Evolutionary conservation across 140 eudicot genomes (phyloP), one percentile per base, ranked within the genome.

Genomic region (Anethum foeniculum): DNA sequence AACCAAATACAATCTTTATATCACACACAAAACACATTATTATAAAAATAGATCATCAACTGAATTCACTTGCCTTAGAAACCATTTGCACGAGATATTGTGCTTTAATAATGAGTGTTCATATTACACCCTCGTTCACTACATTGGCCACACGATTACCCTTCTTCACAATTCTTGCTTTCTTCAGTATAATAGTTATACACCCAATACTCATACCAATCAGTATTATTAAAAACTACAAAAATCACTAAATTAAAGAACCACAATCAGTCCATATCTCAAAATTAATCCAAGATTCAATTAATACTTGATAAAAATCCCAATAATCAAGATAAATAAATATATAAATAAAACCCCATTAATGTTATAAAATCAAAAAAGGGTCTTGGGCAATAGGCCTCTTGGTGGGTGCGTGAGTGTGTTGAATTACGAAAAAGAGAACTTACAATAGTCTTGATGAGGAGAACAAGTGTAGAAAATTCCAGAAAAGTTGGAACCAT

Each of bases 21-120:
- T 32, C 44, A 23, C n/a, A 56, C 39, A 78, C 47, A 80, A 75
- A 54, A 12, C 12, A 65, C 1, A 11, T 28, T 28, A 28, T 28
- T 3, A 65, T 16, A 6, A 2, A 32, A 83, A 28, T 51, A 64
- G 36, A 38, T 10, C 64, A 21, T 30, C 38, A 75, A 80, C 21
- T 75, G 34, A 30, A 58, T 36, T 18, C 11, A 80, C 88, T 80
- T 84, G 79, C 98, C 97, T 92, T 90, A 2, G 96, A 94, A 84
- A 94, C 93, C 65, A 94, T 93, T 92, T 94, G 98, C 77, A 90
- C 98, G 77, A 94, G 95, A 90, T 94, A 92, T 74, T 90, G 88
- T 0, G 96, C 88, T 19, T 46, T 86, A 56, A 94, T 85, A 64
- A 92, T 73, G 36, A 94, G 95, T 54, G 97, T 94, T 64, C 83